Percentiles rank a stretch among this genome's conserved stretches.
Evolutionary conservation across 441 rosid genomes (phyloP).

Genomic region (Croton laevigatus): DNA sequence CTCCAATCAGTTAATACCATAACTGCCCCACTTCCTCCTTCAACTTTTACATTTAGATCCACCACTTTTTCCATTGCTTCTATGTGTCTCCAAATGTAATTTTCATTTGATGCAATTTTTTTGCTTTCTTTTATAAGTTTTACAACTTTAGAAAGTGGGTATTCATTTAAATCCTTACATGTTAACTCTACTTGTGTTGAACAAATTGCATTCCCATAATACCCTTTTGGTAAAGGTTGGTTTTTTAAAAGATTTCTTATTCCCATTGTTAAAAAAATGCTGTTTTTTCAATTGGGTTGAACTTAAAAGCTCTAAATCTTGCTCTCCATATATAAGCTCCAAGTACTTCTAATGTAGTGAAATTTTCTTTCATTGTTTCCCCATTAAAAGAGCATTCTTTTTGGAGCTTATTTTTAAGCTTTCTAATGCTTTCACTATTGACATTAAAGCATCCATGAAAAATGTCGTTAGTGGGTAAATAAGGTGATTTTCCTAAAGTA

Average conservation of each 20-base stretch:
- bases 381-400: constrained; percentile 17
- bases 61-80: constrained; percentile 25
- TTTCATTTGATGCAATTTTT: constrained; percentile 18
- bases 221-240: constrained; percentile 43
- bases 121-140: constrained; percentile 44
- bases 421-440: constrained; percentile 30
- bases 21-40: constrained; percentile 35
- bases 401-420: constrained; percentile 29
- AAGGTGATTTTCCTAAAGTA: constrained; percentile 45
- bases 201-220: constrained; percentile 55
- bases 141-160: constrained; percentile 25
- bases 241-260: constrained; percentile 35
- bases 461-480: constrained; percentile 37
- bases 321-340: constrained; percentile 51
- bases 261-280: constrained; percentile 36
- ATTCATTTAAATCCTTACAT: constrained; percentile 29
- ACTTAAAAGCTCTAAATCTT: constrained; percentile 43
- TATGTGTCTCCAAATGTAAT: constrained; percentile 25
- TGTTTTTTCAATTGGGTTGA: constrained; percentile 36
- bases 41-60: constrained; percentile 25
- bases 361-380: constrained; percentile 1
- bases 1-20: constrained; percentile 56
- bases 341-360: constrained; percentile 52
- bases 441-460: constrained; percentile 36
- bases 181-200: constrained; percentile 27